Conservation (phyloP, 1,284 basidiomycete species). For the Ceratobasidium sp. region DNA sequence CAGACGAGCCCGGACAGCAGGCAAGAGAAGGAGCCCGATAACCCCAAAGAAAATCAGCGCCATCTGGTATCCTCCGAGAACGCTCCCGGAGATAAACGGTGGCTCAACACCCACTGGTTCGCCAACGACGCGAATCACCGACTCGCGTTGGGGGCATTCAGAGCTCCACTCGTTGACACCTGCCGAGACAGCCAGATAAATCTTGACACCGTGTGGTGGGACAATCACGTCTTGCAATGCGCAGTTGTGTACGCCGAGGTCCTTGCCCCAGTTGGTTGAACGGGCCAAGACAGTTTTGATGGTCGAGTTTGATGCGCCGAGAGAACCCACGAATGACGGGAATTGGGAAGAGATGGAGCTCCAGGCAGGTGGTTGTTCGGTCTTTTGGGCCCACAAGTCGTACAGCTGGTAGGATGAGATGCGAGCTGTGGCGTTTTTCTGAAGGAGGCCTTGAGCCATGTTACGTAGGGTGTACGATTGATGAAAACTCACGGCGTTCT, state of each 20-base stretch:
- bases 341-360: constrained; percentile 18
- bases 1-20: not conserved
- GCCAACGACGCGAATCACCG: not conserved
- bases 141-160: not conserved
- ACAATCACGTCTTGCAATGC: constrained; percentile 45
- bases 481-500: constrained; percentile 47
- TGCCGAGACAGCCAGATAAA: constrained; percentile 41
- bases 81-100: not conserved
- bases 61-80: not conserved
- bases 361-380: constrained; percentile 10
- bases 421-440: constrained; percentile 45
- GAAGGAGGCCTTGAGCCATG: not conserved
- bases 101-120: not conserved
- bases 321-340: constrained; percentile 10
- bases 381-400: constrained; percentile 54
- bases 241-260: constrained; percentile 48
- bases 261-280: constrained; percentile 50
- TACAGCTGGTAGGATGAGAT: constrained; percentile 48
- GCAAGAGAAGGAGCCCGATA: not conserved
- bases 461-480: not conserved
- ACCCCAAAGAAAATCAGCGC: not conserved
- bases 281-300: constrained; percentile 17
- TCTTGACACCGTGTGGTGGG: constrained; percentile 49
- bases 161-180: not conserved
- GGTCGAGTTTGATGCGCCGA: constrained; percentile 9